Conservation (phyloP, 805 yeast genomes). For the Lipomyces sp. region DNA sequence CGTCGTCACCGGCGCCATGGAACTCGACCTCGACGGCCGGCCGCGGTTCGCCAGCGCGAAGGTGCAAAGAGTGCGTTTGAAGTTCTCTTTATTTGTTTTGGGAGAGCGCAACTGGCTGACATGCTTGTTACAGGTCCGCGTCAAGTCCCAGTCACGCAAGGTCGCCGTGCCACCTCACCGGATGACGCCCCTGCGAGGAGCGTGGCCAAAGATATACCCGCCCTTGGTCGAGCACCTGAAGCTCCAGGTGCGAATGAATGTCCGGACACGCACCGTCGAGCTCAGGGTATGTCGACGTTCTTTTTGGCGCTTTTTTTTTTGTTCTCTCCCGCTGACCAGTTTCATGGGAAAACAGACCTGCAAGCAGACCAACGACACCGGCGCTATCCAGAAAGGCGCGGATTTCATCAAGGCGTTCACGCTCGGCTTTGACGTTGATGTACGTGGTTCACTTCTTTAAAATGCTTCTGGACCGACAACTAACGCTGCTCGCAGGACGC, state of each 20-base stretch:
- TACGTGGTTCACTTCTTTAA: neutral
- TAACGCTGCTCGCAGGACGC: slow-evolving; percentile 56
- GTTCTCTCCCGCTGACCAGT: neutral
- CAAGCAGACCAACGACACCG: slow-evolving; percentile 79
- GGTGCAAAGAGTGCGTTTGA: slow-evolving; percentile 42
- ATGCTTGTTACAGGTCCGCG: slow-evolving; percentile 37
- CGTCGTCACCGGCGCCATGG: slow-evolving; percentile 12
- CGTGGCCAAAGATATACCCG: slow-evolving; percentile 93
- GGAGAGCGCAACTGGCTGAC: neutral
- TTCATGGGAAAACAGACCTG: slow-evolving; percentile 55
- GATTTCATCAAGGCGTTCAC: slow-evolving; percentile 95
- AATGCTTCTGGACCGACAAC: neutral
- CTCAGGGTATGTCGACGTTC: slow-evolving; percentile 36
- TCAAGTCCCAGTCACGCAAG: slow-evolving; percentile 81
- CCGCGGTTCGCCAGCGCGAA: slow-evolving; percentile 73
- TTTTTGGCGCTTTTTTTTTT: no score
- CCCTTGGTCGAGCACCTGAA: slow-evolving; percentile 94
- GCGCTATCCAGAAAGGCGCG: slow-evolving; percentile 96
- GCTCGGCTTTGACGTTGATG: slow-evolving; percentile 89
- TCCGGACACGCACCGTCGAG: slow-evolving; percentile 82
- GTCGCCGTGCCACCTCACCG: slow-evolving; percentile 96
- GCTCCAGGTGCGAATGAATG: slow-evolving; percentile 93
- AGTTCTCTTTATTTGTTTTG: slow-evolving; percentile 4
- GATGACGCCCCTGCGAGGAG: slow-evolving; percentile 84
- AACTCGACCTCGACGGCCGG: slow-evolving; percentile 70